Conservation (phyloP, 225 moss, liverwort and hornwort genomes). For the Physcomitrellopsis africana region DNA sequence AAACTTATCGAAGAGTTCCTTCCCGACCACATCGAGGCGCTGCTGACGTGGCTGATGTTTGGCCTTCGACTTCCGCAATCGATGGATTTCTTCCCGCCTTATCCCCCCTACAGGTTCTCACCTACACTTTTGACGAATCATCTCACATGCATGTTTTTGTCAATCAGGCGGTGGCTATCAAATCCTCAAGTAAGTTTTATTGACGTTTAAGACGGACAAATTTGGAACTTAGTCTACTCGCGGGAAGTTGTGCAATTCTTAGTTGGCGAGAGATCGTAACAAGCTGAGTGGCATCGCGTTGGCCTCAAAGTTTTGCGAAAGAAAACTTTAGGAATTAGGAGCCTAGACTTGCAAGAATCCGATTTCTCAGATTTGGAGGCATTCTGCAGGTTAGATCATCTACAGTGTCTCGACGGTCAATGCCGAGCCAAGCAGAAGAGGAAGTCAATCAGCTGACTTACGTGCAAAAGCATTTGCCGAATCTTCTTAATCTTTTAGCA, state of each 20-base stretch:
- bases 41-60: conserved; percentile 87
- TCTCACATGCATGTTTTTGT: conserved; percentile 7
- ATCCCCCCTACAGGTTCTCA: conserved; percentile 75
- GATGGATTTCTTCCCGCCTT: conserved; percentile 86
- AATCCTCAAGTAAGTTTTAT: conserved; percentile 1
- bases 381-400: conserved; percentile 71
- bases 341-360: background rate
- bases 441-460: conserved; percentile 88
- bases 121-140: conserved; percentile 13
- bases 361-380: conserved; percentile 24
- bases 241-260: background rate
- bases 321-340: background rate
- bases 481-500: conserved; percentile 77
- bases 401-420: conserved; percentile 62
- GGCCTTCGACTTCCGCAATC: conserved; percentile 93
- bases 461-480: conserved; percentile 76
- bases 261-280: conserved; percentile 14
- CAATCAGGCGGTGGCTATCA: background rate
- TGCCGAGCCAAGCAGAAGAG: conserved; percentile 94
- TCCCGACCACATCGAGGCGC: conserved; percentile 85
- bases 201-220: background rate
- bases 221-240: background rate
- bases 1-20: conserved; percentile 76
- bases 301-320: background rate
- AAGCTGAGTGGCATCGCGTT: conserved; percentile 5